A percentile compares a stretch with the other conserved stretches of the same genome.
These are phyloP conservation scores for Deakozyma indianensis DNA, from an alignment of 805 yeast genomes.

Conservation along the genomic window DNA sequence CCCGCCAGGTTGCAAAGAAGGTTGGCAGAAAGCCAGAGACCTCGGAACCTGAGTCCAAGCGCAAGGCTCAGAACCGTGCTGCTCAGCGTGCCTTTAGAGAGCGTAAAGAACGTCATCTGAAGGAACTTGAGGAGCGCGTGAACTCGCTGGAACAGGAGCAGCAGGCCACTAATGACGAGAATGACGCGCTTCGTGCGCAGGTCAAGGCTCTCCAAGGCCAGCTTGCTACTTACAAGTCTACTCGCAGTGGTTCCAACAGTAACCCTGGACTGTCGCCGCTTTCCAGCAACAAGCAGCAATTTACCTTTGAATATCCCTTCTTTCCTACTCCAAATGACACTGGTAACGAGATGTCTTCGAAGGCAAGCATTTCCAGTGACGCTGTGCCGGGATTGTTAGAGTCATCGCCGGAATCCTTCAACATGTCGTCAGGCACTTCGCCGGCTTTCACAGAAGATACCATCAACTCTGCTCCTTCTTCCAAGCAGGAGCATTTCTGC, in stretches of 20 bases:
- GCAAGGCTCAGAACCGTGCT: conserved; percentile 95
- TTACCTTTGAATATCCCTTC: conserved; percentile 46
- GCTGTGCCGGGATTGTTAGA: not conserved
- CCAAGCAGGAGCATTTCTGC: conserved; percentile 72
- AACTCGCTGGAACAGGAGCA: conserved; percentile 56
- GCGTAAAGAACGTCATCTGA: conserved; percentile 77
- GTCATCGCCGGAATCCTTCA: conserved; percentile 1
- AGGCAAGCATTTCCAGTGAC: not conserved
- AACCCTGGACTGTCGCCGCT: conserved; percentile 1
- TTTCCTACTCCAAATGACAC: conserved; percentile 12
- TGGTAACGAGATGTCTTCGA: not conserved
- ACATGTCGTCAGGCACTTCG: not conserved
- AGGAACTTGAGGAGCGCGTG: conserved; percentile 73
- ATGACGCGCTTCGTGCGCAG: conserved; percentile 60
- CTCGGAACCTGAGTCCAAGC: conserved; percentile 70
- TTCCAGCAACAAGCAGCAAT: conserved; percentile 12
- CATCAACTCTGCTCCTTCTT: conserved; percentile 12
- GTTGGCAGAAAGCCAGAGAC: conserved; percentile 48
- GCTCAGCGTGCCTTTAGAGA: conserved; percentile 98
- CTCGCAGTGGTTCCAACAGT: conserved; percentile 5
- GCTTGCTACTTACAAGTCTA: conserved; percentile 43
- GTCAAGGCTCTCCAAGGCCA: conserved; percentile 62
- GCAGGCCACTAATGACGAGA: conserved; percentile 52
- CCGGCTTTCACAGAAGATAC: not conserved
- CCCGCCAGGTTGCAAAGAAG: not conserved